Base-by-base conservation (phyloP, 2,329 filamentous ascomycete species). In the Cryphonectria naterciae region DNA sequence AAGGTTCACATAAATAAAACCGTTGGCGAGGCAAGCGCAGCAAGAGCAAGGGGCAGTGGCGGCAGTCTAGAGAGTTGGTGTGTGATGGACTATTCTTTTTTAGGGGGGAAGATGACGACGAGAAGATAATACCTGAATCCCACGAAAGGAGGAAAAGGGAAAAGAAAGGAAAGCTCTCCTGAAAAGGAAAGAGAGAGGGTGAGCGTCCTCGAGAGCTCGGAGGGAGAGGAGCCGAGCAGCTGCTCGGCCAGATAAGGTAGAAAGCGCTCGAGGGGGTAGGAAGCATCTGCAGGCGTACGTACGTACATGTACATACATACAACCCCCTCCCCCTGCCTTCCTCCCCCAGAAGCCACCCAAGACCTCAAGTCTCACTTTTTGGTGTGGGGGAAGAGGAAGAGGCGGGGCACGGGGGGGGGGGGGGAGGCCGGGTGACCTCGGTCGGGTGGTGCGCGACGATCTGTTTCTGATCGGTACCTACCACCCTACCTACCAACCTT, bases 21-120 rank as follows among this genome's bases (percentile, higher is more conserved):
- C 25, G 52, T 52, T 65, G 62, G 62, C 62, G 62, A 52, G 62
- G 35, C 62, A 65, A 65, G 62, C 62, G 62, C 41, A 46, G 62
- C n/a, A 65, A 32, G 62, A 64, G 62, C n/a, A 13, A n/a, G 46
- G 60, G 58, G 8, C 7, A 25, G 35, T 61, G 35, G 60, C 19
- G 32, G 35, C 37, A 62, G 35, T 10, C 35, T 17, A 4, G 41
- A 46, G 41, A 19, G 6, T 19, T 41, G n/a, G 61, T 28, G 61
- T 64, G 39, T 64, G 39, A 10, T 43, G 19, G 37, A 1, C 61
- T 46, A 8, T 64, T 7, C 22, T 49, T 49, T n/a, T 1, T 17
- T 17, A 4, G 43, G 22, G 46, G 46, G 19, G 62, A 6, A 25
- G 58, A n/a, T 25, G 25, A 41, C 28, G 46, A 58, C 25, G 28